These are phyloP conservation scores for Elsinoe necatrix DNA, from an alignment of 2,329 filamentous ascomycete species.

Conservation along the genomic window DNA sequence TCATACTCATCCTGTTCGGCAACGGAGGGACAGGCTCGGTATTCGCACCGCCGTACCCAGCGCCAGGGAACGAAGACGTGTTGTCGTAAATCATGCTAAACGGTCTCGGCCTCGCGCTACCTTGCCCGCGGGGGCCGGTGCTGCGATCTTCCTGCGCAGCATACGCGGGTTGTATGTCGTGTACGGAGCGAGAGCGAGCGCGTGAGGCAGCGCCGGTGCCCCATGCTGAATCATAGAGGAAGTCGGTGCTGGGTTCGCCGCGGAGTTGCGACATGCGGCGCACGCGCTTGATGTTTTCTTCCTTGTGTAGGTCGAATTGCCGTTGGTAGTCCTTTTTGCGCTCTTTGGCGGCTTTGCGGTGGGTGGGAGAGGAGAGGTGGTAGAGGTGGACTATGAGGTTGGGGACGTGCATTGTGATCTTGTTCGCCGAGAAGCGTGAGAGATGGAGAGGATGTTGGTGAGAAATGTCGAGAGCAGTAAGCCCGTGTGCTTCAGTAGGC, in stretches of 20 bases:
- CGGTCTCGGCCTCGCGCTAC: background rate
- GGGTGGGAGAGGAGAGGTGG: constrained; percentile 7
- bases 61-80: constrained; percentile 1
- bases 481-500: no score
- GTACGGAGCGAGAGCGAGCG: background rate
- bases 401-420: constrained; percentile 3
- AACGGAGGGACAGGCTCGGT: background rate
- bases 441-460: background rate
- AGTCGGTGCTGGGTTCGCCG: constrained; percentile 8
- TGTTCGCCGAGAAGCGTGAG: background rate
- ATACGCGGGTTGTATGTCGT: constrained; percentile 10
- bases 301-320: background rate
- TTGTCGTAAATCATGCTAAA: constrained; percentile 10
- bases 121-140: background rate
- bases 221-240: constrained; percentile 12
- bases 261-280: constrained; percentile 15
- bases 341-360: constrained; percentile 8
- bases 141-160: background rate
- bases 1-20: background rate
- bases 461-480: background rate
- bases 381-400: constrained; percentile 10
- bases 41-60: background rate
- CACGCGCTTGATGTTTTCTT: constrained; percentile 14
- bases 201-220: constrained; percentile 9
- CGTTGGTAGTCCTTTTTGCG: constrained; percentile 9